Evolutionary conservation across 148 eudicot species (phyloP).

Genomic region (Silene latifolia): DNA sequence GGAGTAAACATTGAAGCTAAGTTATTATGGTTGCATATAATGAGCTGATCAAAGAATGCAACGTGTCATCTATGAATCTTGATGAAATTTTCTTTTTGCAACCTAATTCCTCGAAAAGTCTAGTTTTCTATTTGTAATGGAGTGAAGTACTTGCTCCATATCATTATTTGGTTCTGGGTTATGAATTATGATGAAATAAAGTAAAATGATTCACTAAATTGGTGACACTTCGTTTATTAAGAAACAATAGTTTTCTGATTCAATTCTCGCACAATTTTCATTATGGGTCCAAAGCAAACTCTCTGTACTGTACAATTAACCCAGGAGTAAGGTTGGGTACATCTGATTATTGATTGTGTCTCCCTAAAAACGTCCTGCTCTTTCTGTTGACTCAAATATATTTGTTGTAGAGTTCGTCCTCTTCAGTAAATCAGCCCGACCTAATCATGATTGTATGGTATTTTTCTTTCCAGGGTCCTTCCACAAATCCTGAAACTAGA

Average conservation of each 20-base stretch:
- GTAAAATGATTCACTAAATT: not conserved
- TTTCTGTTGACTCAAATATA: not conserved
- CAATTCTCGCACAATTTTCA: not conserved
- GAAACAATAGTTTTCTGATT: not conserved
- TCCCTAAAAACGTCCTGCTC: not conserved
- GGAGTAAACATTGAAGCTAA: not conserved
- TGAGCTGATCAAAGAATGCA: not conserved
- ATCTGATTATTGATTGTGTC: too few relatives aligned
- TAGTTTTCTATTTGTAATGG: not conserved
- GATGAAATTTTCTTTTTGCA: not conserved
- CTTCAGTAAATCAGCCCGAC: not conserved
- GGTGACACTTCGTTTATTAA: not conserved
- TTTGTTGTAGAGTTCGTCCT: not conserved
- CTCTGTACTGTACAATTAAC: not conserved
- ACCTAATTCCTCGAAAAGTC: not conserved
- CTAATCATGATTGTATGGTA: not conserved
- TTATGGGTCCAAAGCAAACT: not conserved
- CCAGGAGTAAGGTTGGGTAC: not conserved
- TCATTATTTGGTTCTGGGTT: not conserved
- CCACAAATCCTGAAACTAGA: slow-evolving; percentile 92
- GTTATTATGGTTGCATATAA: not conserved
- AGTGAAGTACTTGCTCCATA: not conserved
- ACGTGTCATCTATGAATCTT: not conserved
- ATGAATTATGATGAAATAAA: not conserved
- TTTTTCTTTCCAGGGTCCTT: slow-evolving; percentile 62